Conservation (phyloP, 2,329 filamentous ascomycete genomes). For the Aureobasidium melanogenum region DNA sequence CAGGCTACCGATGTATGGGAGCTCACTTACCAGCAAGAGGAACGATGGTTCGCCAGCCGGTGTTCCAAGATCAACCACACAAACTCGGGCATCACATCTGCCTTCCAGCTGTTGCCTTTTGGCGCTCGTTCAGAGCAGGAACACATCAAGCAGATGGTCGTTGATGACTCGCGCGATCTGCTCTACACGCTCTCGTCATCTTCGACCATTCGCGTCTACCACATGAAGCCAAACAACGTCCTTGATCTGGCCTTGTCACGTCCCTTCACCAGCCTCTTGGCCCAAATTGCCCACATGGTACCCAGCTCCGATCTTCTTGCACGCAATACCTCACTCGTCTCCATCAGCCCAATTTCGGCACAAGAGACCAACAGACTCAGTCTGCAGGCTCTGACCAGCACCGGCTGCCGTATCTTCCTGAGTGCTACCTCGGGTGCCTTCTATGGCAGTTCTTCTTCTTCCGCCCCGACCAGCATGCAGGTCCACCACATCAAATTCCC, state of each 20-base stretch:
- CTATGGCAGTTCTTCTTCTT: conserved; percentile 49
- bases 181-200: conserved; percentile 84
- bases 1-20: conserved; percentile 84
- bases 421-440: conserved; percentile 76
- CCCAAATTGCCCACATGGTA: conserved; percentile 79
- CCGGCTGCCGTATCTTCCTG: conserved; percentile 83
- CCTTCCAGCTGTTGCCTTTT: conserved; percentile 44
- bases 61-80: conserved; percentile 87
- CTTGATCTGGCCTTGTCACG: conserved; percentile 49
- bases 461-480: conserved; percentile 85
- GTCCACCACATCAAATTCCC: conserved; percentile 96
- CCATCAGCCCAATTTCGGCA: conserved; percentile 75
- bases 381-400: conserved; percentile 81
- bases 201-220: conserved; percentile 85
- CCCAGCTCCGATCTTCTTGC: conserved; percentile 62
- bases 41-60: conserved; percentile 88
- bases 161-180: conserved; percentile 81
- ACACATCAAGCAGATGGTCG: conserved; percentile 65
- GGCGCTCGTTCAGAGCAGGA: conserved; percentile 33
- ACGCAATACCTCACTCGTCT: conserved; percentile 60
- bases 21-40: conserved; percentile 91
- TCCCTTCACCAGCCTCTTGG: conserved; percentile 44
- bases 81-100: conserved; percentile 56
- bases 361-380: conserved; percentile 75
- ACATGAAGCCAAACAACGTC: conserved; percentile 58